phyloP scores from a whole-genome alignment of 768 basidiomycete species.

The Tricholoma furcatifolium region DNA sequence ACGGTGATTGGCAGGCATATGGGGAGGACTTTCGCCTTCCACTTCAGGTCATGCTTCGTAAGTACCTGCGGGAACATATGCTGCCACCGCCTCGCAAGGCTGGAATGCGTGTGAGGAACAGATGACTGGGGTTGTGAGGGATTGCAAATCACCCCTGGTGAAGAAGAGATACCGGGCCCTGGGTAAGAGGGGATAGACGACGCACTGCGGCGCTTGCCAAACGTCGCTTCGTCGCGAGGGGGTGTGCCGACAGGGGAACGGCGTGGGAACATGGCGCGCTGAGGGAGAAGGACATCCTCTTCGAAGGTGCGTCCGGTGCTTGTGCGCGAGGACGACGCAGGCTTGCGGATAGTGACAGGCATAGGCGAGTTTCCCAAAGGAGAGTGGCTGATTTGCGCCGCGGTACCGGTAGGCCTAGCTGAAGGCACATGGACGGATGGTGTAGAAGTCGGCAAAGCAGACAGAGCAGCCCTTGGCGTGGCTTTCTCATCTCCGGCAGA shows the following conservation, averaged over 20 bases:
- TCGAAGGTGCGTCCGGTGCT: conserved; percentile 54
- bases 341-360: conserved; percentile 44
- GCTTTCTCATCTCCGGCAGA: conserved; percentile 11
- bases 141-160: conserved; percentile 52
- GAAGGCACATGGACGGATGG: conserved; percentile 34
- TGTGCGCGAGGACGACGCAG: conserved; percentile 34
- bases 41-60: conserved; percentile 87
- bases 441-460: conserved; percentile 15
- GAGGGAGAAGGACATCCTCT: conserved; percentile 50
- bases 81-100: conserved; percentile 88
- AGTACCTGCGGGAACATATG: conserved; percentile 74
- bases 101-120: conserved; percentile 61
- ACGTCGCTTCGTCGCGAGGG: conserved; percentile 63
- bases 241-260: conserved; percentile 69
- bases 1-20: conserved; percentile 88
- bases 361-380: conserved; percentile 36
- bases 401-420: conserved; percentile 33
- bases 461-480: neutral
- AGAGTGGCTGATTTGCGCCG: conserved; percentile 30
- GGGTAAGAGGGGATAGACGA: conserved; percentile 38
- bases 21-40: conserved; percentile 84
- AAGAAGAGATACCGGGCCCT: conserved; percentile 34
- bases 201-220: conserved; percentile 54
- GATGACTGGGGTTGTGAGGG: conserved; percentile 63
- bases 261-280: conserved; percentile 46